A percentile compares a stretch with the other conserved stretches of the same genome.
phyloP scores from a whole-genome alignment of 2,329 filamentous ascomycete species.

The Tolypocladium capitatum region DNA sequence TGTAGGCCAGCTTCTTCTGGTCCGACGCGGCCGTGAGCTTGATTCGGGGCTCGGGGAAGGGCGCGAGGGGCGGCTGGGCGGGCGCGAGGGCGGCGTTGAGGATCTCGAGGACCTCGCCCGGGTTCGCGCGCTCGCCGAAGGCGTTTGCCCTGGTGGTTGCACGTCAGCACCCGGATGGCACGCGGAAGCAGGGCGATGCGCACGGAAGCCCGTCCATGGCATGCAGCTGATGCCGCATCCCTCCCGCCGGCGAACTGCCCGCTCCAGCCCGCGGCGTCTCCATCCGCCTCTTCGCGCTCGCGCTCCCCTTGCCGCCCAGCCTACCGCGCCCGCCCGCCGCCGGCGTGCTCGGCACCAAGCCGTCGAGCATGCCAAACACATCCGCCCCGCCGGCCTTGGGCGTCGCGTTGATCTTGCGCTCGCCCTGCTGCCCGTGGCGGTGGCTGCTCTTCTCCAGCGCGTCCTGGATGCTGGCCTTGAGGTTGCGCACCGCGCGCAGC shows the following conservation, averaged over 20 bases:
- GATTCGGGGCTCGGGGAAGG: slow-evolving; percentile 63
- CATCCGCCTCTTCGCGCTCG: slow-evolving; percentile 19
- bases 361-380: slow-evolving; percentile 75
- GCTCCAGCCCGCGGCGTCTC: slow-evolving; percentile 12
- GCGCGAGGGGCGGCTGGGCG: slow-evolving; percentile 56
- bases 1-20: slow-evolving; percentile 81
- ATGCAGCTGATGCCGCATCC: slow-evolving; percentile 20
- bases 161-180: background rate
- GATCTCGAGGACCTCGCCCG: slow-evolving; percentile 71
- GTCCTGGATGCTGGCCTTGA: slow-evolving; percentile 83
- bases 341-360: slow-evolving; percentile 52
- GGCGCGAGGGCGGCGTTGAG: slow-evolving; percentile 63
- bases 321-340: slow-evolving; percentile 23
- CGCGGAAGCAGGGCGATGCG: slow-evolving; percentile 3
- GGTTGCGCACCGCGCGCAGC: slow-evolving; percentile 56
- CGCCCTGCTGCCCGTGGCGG: slow-evolving; percentile 43
- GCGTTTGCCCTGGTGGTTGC: slow-evolving; percentile 14
- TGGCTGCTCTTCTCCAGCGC: slow-evolving; percentile 59
- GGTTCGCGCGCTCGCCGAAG: slow-evolving; percentile 65
- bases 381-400: slow-evolving; percentile 50
- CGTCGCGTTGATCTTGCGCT: slow-evolving; percentile 49
- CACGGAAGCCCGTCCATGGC: slow-evolving; percentile 16
- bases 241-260: slow-evolving; percentile 20
- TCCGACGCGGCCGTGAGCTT: slow-evolving; percentile 79
- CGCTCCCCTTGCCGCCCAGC: slow-evolving; percentile 23